Percentiles rank a stretch among this genome's conserved stretches.
phyloP scores from a whole-genome alignment of 2,329 filamentous ascomycete genomes.

The Chalaropsis ovoidea region DNA sequence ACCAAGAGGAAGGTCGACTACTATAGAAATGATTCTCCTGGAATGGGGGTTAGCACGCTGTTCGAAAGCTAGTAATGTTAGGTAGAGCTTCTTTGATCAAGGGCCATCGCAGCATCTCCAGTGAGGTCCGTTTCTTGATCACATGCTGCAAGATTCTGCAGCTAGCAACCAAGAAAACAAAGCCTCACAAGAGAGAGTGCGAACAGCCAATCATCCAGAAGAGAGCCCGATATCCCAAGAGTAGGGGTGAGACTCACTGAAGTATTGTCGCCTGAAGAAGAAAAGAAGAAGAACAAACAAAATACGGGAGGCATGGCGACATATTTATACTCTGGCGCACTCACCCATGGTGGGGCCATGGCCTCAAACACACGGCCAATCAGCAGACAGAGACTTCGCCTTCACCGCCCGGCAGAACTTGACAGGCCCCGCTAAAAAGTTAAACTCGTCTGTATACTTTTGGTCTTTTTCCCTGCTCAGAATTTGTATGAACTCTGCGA shows the following conservation, averaged over 20 bases:
- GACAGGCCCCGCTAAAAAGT: slow-evolving; percentile 24
- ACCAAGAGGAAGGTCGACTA: slow-evolving; percentile 82
- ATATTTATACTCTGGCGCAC: slow-evolving; percentile 39
- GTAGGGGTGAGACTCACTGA: slow-evolving; percentile 39
- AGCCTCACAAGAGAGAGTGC: not conserved
- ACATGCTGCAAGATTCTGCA: not conserved
- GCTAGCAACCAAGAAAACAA: not conserved
- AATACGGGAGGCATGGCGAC: slow-evolving; percentile 27
- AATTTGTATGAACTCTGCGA: slow-evolving; percentile 10
- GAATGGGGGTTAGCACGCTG: not conserved
- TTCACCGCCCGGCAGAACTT: slow-evolving; percentile 27
- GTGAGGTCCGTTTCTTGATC: not conserved
- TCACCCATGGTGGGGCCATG: slow-evolving; percentile 27
- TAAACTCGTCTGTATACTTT: slow-evolving; percentile 23
- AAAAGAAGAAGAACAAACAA: slow-evolving; percentile 43
- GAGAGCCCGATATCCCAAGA: slow-evolving; percentile 28
- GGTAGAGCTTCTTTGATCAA: not conserved
- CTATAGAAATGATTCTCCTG: slow-evolving; percentile 95
- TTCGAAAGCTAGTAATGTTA: not conserved
- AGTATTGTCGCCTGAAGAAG: slow-evolving; percentile 52
- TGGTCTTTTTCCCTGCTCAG: slow-evolving; percentile 6
- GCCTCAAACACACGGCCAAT: slow-evolving; percentile 5
- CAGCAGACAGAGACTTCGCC: not conserved
- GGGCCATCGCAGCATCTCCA: not conserved
- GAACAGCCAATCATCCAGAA: slow-evolving; percentile 24